Evolutionary conservation across 2,329 filamentous ascomycete species (phyloP).

Genomic region (Talaromyces sp.): DNA sequence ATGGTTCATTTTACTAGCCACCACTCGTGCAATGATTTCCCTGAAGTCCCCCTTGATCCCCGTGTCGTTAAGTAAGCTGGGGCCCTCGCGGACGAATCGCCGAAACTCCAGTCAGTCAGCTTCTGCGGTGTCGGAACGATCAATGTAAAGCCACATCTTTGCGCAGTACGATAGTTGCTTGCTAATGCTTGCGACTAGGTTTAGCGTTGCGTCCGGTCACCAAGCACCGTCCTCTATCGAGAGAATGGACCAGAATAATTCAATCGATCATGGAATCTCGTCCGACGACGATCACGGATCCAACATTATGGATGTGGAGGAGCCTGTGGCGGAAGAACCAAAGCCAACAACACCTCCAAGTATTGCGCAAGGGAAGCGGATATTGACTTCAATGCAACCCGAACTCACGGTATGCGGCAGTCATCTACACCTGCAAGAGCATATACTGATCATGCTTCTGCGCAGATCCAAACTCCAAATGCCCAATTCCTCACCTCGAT

Average conservation of each 20-base stretch:
- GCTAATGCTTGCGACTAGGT: background rate
- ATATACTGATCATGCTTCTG: conserved; percentile 13
- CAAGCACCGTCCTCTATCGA: background rate
- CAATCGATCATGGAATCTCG: background rate
- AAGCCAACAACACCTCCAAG: background rate
- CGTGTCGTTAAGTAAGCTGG: conserved; percentile 20
- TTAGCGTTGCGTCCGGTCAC: conserved; percentile 4
- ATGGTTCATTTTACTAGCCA: background rate
- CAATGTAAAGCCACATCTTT: conserved; percentile 5
- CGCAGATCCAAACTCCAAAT: conserved; percentile 32
- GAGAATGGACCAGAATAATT: conserved; percentile 1
- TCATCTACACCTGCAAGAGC: background rate
- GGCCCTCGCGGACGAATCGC: conserved; percentile 16
- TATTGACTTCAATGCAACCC: conserved; percentile 18
- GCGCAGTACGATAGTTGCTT: background rate
- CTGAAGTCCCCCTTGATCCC: conserved; percentile 28
- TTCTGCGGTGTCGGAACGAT: conserved; percentile 17
- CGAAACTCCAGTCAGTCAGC: conserved; percentile 14
- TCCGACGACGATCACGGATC: conserved; percentile 10
- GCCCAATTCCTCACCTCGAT: conserved; percentile 20
- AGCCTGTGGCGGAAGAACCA: background rate
- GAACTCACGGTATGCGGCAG: conserved; percentile 27
- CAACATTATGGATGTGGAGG: conserved; percentile 1
- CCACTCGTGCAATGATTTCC: conserved; percentile 27
- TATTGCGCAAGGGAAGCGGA: conserved; percentile 15